Evolutionary conservation across 2,329 filamentous ascomycete genomes (phyloP), one percentile per base, ranked within the genome.

Genomic region (Ceratocystiopsis brevicomis): DNA sequence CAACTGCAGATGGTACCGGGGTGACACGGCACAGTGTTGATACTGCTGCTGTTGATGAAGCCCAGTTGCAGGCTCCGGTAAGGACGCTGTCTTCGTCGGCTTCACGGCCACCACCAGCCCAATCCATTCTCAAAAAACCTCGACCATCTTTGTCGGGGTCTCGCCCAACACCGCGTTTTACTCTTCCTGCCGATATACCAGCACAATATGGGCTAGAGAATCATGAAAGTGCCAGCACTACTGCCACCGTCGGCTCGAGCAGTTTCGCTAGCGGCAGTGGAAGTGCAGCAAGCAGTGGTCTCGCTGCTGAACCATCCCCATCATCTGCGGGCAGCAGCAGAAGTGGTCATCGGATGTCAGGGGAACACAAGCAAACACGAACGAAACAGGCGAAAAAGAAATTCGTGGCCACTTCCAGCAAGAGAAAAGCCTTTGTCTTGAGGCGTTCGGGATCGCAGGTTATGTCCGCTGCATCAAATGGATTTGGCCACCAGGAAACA

Each of bases 111-210:
- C 63, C 66, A 5, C 67, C 65, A 34, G 53, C 64, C 3, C 70
- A 73, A 50, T 71, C 73, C 1, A 78, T 77, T 43, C 53, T 77
- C 46, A 76, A 76, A 54, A 77, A 76, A 55, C 59, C 65, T 38
- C 64, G 69, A 51, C 42, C 45, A 12, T 49, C 44, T 2, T 21
- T 45, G 17, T 65, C 63, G 15, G 69, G 69, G 6, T 66, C 69
- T 13, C 64, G 68, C 17, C 71, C 70, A n/a, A 76, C 71, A 10
- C 71, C 73, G 43, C 68, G 71, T n/a, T 76, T 77, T 50, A 65
- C 68, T 9, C 21, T 21, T 21, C 21, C 21, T 8, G 21, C 21
- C 21, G 21, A 21, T 21, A 21, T 21, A 21, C 21, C 21, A 21
- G 8, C 21, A 6, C 38, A 62, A 41, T 62, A 64, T 40, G 63